Evolutionary conservation across 2,329 filamentous ascomycete genomes (phyloP), one percentile per base, ranked within the genome.

Genomic region (Aspergillus persii): DNA sequence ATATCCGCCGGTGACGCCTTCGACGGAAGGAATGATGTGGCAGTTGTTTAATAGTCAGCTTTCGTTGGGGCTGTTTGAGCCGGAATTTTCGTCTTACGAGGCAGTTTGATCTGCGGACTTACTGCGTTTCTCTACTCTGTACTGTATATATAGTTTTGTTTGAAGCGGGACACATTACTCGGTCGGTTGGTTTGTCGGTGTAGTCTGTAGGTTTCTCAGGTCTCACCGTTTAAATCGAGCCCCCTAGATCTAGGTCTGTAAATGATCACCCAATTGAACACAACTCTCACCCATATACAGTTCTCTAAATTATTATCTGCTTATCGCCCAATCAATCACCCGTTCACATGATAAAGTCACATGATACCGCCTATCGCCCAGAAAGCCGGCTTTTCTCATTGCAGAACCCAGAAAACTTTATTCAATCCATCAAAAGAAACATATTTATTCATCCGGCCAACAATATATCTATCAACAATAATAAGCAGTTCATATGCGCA

Each of bases 21-120:
- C 61, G 15, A 56, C 61, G 11, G 64, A 67, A 46, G 57, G 63
- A 6, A 52, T 67, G 11, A 66, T 67, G 63, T 68, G 63, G 63
- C 62, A 67, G 41, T 48, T 66, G 2, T 67, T 66, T 18, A 67
- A 65, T 52, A 67, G 63, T 31, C 61, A 68, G 41, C 29, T 66
- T n/a, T 63, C 66, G 4, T 50, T 66, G 29, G 63, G 63, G 12
- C 64, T 62, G 59, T 51, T 53, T 44, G 56, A 50, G 26, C 1
- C 26, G 50, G 56, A 53, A 31, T 29, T 27, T n/a, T 23, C 27
- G 23, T 29, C 51, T 8, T 52, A 39, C 12, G 44, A 23, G 23
- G 8, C 26, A 1, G 44, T 18, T 47, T 47, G 44, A 47, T 27
- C 9, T 8, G 7, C 18, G 23, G 41, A 6, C 3, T 46, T 18